Percentiles rank a stretch among this genome's conserved stretches.
Evolutionary conservation across 805 yeast species (phyloP).

Genomic region (Wickerhamiella sorbophila): DNA sequence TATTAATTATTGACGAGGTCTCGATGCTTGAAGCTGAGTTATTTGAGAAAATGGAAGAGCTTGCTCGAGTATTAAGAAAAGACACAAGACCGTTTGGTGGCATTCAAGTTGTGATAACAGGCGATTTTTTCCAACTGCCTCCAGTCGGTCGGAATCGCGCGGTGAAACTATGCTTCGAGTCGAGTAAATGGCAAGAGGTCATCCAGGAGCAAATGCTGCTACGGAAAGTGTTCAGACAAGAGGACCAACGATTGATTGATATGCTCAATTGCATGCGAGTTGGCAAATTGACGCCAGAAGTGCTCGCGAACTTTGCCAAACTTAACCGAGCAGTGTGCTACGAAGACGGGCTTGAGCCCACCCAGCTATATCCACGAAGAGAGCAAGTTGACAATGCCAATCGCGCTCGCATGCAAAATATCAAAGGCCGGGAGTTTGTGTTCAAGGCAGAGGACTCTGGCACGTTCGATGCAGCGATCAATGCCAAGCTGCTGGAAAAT

Average conservation of each 20-base stretch:
- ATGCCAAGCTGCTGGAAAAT: conserved; percentile 33
- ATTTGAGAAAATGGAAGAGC: conserved; percentile 52
- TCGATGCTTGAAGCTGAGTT: conserved; percentile 80
- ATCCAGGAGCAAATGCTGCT: conserved; percentile 51
- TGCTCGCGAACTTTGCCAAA: conserved; percentile 34
- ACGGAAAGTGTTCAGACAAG: conserved; percentile 74
- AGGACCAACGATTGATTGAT: conserved; percentile 54
- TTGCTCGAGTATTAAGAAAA: conserved; percentile 48
- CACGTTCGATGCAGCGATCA: conserved; percentile 17
- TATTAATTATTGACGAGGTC: conserved; percentile 76
- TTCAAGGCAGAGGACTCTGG: conserved; percentile 36
- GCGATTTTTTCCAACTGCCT: conserved; percentile 92
- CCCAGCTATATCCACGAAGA: conserved; percentile 77
- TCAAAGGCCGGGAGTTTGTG: conserved; percentile 34
- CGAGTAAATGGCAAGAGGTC: conserved; percentile 52
- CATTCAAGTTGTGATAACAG: conserved; percentile 72
- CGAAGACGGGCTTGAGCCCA: conserved; percentile 71
- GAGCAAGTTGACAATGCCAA: conserved; percentile 73
- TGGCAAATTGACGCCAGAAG: conserved; percentile 43
- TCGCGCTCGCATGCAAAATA: conserved; percentile 31
- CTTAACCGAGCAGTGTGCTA: conserved; percentile 41
- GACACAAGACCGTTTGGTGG: conserved; percentile 73
- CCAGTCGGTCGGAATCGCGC: conserved; percentile 38
- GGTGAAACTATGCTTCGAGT: conserved; percentile 57
- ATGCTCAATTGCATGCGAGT: conserved; percentile 71